These are phyloP conservation scores for Salinomyces thailandicus DNA, from an alignment of 2,329 filamentous ascomycete genomes.

Conservation along the genomic window DNA sequence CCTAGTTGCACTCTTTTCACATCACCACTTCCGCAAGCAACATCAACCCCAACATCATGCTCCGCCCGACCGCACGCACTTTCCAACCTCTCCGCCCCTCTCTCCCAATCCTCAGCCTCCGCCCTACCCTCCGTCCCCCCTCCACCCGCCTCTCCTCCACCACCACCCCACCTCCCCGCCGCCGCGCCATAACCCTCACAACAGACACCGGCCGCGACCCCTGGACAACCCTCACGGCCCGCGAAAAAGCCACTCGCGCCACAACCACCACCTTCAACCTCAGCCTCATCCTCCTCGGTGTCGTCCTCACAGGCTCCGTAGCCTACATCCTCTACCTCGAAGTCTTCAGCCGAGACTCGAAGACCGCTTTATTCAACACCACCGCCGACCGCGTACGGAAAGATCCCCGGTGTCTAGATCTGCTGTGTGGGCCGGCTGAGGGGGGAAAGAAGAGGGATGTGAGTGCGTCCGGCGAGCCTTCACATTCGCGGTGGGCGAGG, in stretches of 20 bases:
- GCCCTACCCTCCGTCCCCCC: too few species aligned
- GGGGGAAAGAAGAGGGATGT: slow-evolving; percentile 54
- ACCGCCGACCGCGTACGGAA: slow-evolving; percentile 69
- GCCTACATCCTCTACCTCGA: slow-evolving; percentile 69
- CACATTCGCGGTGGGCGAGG: slow-evolving; percentile 68
- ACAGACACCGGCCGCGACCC: slow-evolving; percentile 75
- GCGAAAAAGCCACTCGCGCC: slow-evolving; percentile 72
- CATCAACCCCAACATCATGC: too few species aligned
- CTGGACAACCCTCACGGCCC: slow-evolving; percentile 64
- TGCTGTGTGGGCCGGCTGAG: slow-evolving; percentile 55
- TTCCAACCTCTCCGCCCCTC: too few species aligned
- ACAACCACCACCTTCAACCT: slow-evolving; percentile 90
- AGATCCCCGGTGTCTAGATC: slow-evolving; percentile 57
- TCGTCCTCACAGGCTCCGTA: slow-evolving; percentile 68
- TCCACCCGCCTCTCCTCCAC: too few species aligned
- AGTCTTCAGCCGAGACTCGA: slow-evolving; percentile 73
- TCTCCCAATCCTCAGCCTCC: too few species aligned
- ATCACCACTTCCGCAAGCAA: too few species aligned
- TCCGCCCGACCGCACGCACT: too few species aligned
- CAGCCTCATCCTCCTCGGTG: slow-evolving; percentile 61
- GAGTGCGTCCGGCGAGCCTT: slow-evolving; percentile 68
- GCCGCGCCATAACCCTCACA: slow-evolving; percentile 67
- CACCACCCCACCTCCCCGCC: slow-evolving; percentile 41
- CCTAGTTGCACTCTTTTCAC: too few species aligned
- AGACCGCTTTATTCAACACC: slow-evolving; percentile 78